These are phyloP conservation scores for Crassisporium funariophilum DNA, from an alignment of 768 basidiomycete genomes.

Conservation along the genomic window DNA sequence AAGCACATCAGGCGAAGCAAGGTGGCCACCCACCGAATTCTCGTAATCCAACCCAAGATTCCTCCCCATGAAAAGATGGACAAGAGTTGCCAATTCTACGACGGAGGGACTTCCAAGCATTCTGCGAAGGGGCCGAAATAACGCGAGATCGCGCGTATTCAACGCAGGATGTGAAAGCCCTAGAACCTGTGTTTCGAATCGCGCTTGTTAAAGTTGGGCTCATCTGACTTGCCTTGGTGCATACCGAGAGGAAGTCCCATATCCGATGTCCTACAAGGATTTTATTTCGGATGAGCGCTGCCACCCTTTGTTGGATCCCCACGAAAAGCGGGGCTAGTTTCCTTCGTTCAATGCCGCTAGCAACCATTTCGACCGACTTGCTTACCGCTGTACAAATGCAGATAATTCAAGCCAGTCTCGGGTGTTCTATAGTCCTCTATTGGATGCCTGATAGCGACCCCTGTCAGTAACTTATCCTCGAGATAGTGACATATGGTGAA, in stretches of 20 bases:
- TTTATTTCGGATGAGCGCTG: conserved; percentile 44
- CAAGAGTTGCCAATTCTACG: conserved; percentile 42
- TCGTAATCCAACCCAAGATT: conserved; percentile 44
- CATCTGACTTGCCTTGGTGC: conserved; percentile 13
- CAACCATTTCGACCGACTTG: too few relatives aligned
- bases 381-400: conserved; percentile 44
- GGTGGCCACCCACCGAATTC: conserved; percentile 44
- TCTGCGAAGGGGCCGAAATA: conserved; percentile 52
- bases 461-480: background rate
- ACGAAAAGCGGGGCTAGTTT: conserved; percentile 48
- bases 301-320: conserved; percentile 47
- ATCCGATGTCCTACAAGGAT: conserved; percentile 58
- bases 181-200: conserved; percentile 41
- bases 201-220: background rate
- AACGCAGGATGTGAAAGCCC: conserved; percentile 53
- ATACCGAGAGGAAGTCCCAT: conserved; percentile 56
- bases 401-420: conserved; percentile 46
- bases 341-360: background rate
- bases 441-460: conserved; percentile 36
- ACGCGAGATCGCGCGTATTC: conserved; percentile 55
- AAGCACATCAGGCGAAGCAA: background rate
- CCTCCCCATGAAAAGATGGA: conserved; percentile 47
- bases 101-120: conserved; percentile 38
- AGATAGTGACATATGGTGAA: background rate
- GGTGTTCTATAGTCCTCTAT: conserved; percentile 48